A percentile compares a stretch with the other conserved stretches of the same genome.
phyloP scores from a whole-genome alignment of 768 basidiomycete species.

The Russula earlei region DNA sequence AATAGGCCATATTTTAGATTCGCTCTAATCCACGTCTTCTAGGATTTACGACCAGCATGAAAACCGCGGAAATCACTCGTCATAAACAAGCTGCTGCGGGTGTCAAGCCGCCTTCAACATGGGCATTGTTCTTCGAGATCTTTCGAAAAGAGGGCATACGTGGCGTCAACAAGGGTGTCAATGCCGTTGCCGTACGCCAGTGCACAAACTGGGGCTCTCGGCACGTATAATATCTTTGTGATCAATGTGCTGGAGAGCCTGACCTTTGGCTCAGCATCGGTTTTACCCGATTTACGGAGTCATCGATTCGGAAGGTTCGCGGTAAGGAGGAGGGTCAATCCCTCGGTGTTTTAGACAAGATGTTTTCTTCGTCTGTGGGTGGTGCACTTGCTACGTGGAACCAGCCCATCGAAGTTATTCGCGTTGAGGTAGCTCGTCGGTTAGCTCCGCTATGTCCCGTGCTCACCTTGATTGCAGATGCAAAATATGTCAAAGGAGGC shows the following conservation, averaged over 20 bases:
- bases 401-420: constrained; percentile 95
- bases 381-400: constrained; percentile 99
- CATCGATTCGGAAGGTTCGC: constrained; percentile 59
- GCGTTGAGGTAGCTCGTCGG: constrained; percentile 67
- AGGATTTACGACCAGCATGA: constrained; percentile 99
- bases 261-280: constrained; percentile 63
- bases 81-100: constrained; percentile 85
- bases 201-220: constrained; percentile 92
- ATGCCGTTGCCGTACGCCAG: constrained; percentile 85
- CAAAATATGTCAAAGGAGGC: constrained; percentile 90
- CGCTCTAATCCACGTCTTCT: background rate
- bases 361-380: constrained; percentile 77
- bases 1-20: background rate
- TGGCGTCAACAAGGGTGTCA: constrained; percentile 99
- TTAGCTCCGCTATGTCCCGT: background rate
- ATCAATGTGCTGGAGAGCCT: constrained; percentile 2
- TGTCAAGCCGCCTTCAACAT: constrained; percentile 81
- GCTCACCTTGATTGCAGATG: constrained; percentile 50
- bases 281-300: constrained; percentile 88
- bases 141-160: constrained; percentile 87
- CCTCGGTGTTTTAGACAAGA: constrained; percentile 75
- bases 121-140: constrained; percentile 91
- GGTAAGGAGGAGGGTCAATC: constrained; percentile 74
- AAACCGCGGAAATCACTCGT: constrained; percentile 95
- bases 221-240: constrained; percentile 32